phyloP scores from a whole-genome alignment of 2,329 filamentous ascomycete species.

The Hypoxylon sp. region DNA sequence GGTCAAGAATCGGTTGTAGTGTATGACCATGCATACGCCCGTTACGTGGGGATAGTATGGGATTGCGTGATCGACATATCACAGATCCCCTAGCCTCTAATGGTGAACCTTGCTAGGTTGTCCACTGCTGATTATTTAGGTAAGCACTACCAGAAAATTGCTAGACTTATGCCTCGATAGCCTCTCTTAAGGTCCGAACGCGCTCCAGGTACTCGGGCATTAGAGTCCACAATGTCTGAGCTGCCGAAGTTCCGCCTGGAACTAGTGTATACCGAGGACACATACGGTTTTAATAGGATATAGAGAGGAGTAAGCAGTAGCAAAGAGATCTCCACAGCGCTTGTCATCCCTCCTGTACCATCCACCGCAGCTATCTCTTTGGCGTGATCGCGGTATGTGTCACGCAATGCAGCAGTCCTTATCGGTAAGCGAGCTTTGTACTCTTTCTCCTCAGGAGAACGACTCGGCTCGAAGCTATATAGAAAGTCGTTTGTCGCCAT shows the following conservation, averaged over 20 bases:
- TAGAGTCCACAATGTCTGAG: conserved; percentile 1
- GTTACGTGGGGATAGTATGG: conserved; percentile 39
- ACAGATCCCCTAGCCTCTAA: conserved; percentile 13
- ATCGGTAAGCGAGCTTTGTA: conserved; percentile 23
- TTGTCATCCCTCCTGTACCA: conserved; percentile 33
- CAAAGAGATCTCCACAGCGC: conserved; percentile 15
- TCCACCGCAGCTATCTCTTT: conserved; percentile 23
- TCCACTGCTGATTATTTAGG: background rate
- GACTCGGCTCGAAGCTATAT: conserved; percentile 2
- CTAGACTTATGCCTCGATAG: background rate
- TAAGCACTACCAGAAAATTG: background rate
- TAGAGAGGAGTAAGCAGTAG: conserved; percentile 30
- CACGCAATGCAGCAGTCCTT: conserved; percentile 37
- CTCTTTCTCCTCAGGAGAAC: conserved; percentile 3
- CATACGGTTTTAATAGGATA: background rate
- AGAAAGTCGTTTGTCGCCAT: conserved; percentile 18
- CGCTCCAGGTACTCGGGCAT: background rate
- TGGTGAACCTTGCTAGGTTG: background rate
- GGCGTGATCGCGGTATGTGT: conserved; percentile 41
- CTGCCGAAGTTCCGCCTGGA: conserved; percentile 10
- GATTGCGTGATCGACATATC: conserved; percentile 36
- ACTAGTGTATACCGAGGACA: background rate
- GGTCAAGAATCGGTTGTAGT: conserved; percentile 14
- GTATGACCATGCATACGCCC: conserved; percentile 9
- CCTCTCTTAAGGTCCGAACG: background rate